Percentiles rank a stretch among this genome's conserved stretches.
Conservation (phyloP, 1,139 yeast genomes). For the Yamadazyma atlantica region DNA sequence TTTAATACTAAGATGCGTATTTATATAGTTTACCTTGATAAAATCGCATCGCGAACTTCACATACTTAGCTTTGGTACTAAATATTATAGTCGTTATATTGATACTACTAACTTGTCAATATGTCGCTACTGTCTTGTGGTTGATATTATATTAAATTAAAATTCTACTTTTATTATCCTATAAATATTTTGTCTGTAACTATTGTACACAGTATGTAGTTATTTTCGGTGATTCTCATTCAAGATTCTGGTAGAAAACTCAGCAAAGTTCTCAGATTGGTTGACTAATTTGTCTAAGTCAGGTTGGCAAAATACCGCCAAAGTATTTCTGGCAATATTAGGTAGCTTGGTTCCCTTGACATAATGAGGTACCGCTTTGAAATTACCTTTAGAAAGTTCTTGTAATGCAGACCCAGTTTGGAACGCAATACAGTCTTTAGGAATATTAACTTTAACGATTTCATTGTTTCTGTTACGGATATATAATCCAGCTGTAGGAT, state of each 20-base stretch:
- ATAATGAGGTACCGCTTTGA: conserved; percentile 63
- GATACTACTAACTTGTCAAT: too few species aligned
- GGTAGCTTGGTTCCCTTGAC: conserved; percentile 46
- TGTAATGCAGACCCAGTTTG: conserved; percentile 66
- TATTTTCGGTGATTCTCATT: conserved; percentile 24
- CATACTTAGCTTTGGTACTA: too few species aligned
- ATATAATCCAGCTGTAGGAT: conserved; percentile 52
- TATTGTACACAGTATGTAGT: neutral
- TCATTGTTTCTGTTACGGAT: conserved; percentile 49
- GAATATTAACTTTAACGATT: conserved; percentile 53
- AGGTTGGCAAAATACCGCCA: conserved; percentile 69
- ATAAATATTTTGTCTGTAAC: too few species aligned
- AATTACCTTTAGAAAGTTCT: conserved; percentile 47
- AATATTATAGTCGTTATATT: too few species aligned
- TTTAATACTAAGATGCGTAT: too few species aligned
- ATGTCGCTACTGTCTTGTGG: too few species aligned
- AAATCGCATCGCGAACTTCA: conserved; percentile 2
- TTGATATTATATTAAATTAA: too few species aligned
- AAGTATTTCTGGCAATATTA: conserved; percentile 50
- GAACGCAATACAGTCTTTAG: conserved; percentile 57
- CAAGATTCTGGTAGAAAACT: conserved; percentile 43
- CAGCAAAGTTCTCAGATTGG: conserved; percentile 47
- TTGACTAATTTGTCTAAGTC: conserved; percentile 51
- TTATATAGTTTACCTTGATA: too few species aligned
- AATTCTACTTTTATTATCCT: too few species aligned